A percentile compares a stretch with the other conserved stretches of the same genome.
These are phyloP conservation scores for Alternaria hordeiaustralica DNA, from an alignment of 2,329 filamentous ascomycete species.

Conservation along the genomic window DNA sequence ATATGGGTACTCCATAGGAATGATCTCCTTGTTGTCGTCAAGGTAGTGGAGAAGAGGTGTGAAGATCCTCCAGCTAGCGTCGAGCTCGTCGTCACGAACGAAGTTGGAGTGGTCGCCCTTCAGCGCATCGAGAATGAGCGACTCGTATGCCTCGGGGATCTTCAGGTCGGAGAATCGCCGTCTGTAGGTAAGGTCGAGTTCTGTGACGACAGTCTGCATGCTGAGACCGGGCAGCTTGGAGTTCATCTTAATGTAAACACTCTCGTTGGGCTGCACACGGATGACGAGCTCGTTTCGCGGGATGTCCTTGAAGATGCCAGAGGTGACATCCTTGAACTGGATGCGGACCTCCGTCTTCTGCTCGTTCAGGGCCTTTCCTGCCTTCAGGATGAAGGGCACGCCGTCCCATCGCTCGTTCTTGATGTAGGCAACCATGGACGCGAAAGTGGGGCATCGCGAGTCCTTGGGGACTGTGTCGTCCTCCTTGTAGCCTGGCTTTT, in stretches of 20 bases:
- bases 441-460: conserved; percentile 97
- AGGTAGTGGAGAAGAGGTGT: conserved; percentile 97
- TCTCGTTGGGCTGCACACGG: conserved; percentile 99
- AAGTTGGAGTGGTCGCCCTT: conserved; percentile 99
- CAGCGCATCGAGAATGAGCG: conserved; percentile 92
- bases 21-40: conserved; percentile 98
- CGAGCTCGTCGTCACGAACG: conserved; percentile 70
- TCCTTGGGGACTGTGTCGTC: conserved; percentile 98
- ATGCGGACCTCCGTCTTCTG: conserved; percentile 99
- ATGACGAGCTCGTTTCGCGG: conserved; percentile 99
- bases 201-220: conserved; percentile 99
- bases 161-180: conserved; percentile 98
- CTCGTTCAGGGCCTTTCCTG: conserved; percentile 97
- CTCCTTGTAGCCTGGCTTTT: conserved; percentile 97
- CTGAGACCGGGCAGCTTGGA: conserved; percentile 97
- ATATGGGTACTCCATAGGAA: conserved; percentile 99
- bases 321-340: conserved; percentile 99
- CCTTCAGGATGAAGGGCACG: conserved; percentile 99
- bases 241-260: conserved; percentile 99
- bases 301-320: conserved; percentile 99
- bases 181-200: conserved; percentile 97
- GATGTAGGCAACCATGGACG: conserved; percentile 95
- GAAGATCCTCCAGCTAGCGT: conserved; percentile 98
- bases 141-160: conserved; percentile 99
- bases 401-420: conserved; percentile 99